Conservation (phyloP, 352 stramenopile species). For the Discostella stelligera region DNA sequence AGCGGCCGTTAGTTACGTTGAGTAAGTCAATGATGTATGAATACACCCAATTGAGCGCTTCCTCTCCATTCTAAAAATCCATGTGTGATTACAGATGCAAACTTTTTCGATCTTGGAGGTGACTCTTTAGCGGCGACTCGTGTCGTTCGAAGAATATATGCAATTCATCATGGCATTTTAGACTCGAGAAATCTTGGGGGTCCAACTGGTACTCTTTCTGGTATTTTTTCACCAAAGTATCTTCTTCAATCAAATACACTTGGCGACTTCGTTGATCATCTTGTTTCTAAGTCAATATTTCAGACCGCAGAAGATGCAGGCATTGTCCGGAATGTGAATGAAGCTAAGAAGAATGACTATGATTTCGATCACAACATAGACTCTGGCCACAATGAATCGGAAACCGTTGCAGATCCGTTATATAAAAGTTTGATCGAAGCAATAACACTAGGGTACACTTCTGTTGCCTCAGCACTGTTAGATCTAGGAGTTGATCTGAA, state of each 20-base stretch:
- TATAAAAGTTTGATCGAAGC: constrained; percentile 70
- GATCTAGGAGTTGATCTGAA: constrained; percentile 64
- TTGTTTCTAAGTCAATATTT: constrained; percentile 47
- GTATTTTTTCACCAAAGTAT: constrained; percentile 59
- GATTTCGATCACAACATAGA: neutral
- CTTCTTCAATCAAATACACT: constrained; percentile 61
- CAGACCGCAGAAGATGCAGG: neutral
- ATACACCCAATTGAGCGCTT: neutral
- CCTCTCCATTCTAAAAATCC: neutral
- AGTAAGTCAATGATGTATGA: constrained; percentile 2
- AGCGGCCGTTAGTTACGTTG: constrained; percentile 60
- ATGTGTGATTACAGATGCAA: constrained; percentile 31
- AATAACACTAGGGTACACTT: constrained; percentile 48
- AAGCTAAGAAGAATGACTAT: neutral
- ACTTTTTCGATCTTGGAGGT: constrained; percentile 74
- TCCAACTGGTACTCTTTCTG: constrained; percentile 57
- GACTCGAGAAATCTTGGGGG: constrained; percentile 73
- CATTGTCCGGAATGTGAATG: neutral
- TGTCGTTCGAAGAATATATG: constrained; percentile 68
- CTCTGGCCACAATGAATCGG: constrained; percentile 13
- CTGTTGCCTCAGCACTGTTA: constrained; percentile 57
- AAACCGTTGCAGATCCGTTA: constrained; percentile 20
- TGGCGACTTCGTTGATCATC: constrained; percentile 70
- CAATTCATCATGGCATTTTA: constrained; percentile 58
- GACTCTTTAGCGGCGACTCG: constrained; percentile 75